Evolutionary conservation across 1,284 basidiomycete genomes (phyloP), one percentile per base, ranked within the genome.

Genomic region (Ganoderma lucidum): DNA sequence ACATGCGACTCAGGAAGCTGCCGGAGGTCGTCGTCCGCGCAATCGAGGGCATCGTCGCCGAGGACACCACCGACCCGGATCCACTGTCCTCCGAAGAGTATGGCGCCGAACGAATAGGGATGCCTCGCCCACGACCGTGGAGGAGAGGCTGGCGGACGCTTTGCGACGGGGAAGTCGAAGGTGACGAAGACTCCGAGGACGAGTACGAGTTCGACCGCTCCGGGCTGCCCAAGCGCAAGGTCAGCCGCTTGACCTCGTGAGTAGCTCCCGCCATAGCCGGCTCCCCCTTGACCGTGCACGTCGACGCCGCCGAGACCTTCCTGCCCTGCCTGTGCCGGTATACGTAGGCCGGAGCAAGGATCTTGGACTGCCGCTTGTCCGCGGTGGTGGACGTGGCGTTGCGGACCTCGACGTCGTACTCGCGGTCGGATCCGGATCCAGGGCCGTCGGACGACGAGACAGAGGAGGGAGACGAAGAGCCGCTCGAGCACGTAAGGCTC

Each of bases 1-100:
- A 91, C 88, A 91, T 89, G 41, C 90, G 83, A 72, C 87, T 90
- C 60, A 91, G 81, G 77, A 91, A 90, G 45, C 85, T 82, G 39
- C 82, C 82, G 30, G 86, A 80, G 63, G 81, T 73, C 17, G 68
- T 68, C 19, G 72, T 70, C 63, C 80, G 79, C 44, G 82, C 75
- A 56, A 85, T 77, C 58, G 79, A 81, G 35, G 86, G 83, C 80
- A 85, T 83, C 53, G 85, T 86, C 63, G 80, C 77, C 71, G 84
- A 85, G 23, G 82, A 76, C 44, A 80, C 69, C 66, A 85, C 59
- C 14, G 69, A 62, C 3, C 61, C 44, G 2, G n/a, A 2, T 17
- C 39, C 51, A 35, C 78, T 62, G 74, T 75, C 65, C 73, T 72
- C 61, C 10, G 48, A 32, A 2, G 64, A 48, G 58, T 68, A 71